These are phyloP conservation scores for Tetrapyrgos nigripes DNA, from an alignment of 1,284 basidiomycete genomes.

Conservation along the genomic window DNA sequence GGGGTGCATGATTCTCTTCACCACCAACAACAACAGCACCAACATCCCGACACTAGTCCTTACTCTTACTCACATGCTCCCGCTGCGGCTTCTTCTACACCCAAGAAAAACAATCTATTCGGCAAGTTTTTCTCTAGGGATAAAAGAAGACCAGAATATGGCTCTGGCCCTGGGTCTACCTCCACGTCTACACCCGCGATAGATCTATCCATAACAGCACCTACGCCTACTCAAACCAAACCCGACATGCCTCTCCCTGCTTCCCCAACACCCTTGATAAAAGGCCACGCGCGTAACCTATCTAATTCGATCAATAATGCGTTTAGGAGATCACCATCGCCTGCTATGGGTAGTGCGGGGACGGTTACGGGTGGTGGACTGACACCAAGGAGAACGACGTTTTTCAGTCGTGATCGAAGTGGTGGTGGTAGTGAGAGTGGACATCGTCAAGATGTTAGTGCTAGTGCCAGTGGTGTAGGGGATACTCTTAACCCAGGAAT, in stretches of 20 bases:
- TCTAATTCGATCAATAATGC: not conserved
- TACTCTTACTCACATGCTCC: slow-evolving; percentile 21
- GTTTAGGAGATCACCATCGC: not conserved
- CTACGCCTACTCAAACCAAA: slow-evolving; percentile 5
- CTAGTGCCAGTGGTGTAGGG: not conserved
- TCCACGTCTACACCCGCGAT: not conserved
- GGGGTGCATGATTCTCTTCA: slow-evolving; percentile 2
- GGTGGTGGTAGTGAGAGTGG: not conserved
- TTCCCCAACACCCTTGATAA: slow-evolving; percentile 9
- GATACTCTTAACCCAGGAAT: not conserved
- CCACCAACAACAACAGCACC: slow-evolving; percentile 25
- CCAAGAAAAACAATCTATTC: slow-evolving; percentile 68
- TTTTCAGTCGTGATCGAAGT: not conserved
- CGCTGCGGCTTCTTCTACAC: slow-evolving; percentile 34
- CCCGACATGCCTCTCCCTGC: slow-evolving; percentile 21
- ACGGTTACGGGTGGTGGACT: not conserved
- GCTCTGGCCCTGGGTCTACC: slow-evolving; percentile 12
- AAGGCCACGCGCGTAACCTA: not conserved
- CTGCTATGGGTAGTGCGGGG: not conserved
- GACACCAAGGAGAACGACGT: not conserved
- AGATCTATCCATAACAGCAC: not conserved
- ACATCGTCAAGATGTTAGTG: no score
- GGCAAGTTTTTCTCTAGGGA: slow-evolving; percentile 79
- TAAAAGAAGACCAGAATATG: slow-evolving; percentile 53
- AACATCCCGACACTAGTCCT: no score